phyloP scores from a whole-genome alignment of 2,329 filamentous ascomycete species.

The Calcarisporium arbuscula region DNA sequence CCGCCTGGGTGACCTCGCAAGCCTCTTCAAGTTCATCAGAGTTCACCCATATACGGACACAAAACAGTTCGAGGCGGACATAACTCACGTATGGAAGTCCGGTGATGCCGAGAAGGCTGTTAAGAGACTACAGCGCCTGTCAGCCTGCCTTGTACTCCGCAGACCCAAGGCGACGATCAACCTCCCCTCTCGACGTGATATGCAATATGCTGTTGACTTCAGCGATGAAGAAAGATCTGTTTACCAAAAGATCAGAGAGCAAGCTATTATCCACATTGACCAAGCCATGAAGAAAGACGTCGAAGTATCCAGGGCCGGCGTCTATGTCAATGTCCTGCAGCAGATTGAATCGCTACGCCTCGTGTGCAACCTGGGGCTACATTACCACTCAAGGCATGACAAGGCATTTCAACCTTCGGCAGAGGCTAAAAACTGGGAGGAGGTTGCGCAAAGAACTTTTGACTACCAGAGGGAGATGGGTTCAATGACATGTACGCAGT shows the following conservation, averaged over 20 bases:
- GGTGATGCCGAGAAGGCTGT: conserved; percentile 29
- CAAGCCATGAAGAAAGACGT: conserved; percentile 22
- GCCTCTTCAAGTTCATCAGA: conserved; percentile 34
- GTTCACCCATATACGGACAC: conserved; percentile 32
- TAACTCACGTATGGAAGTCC: conserved; percentile 31
- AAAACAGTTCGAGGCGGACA: conserved; percentile 30
- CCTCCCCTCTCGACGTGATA: conserved; percentile 29
- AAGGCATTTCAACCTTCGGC: conserved; percentile 2
- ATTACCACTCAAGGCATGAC: conserved; percentile 27
- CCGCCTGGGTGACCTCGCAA: conserved; percentile 30
- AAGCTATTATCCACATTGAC: conserved; percentile 24
- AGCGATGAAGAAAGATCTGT: conserved; percentile 23
- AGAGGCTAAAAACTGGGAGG: conserved; percentile 9
- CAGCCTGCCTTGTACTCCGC: conserved; percentile 30
- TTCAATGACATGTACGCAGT: conserved; percentile 19
- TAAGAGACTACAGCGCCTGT: conserved; percentile 31
- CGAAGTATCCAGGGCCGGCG: conserved; percentile 6
- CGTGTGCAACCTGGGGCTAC: conserved; percentile 38
- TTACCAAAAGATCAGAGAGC: conserved; percentile 25
- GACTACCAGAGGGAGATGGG: conserved; percentile 23
- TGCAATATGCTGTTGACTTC: conserved; percentile 28
- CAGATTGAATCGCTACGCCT: conserved; percentile 38
- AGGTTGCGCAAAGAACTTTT: conserved; percentile 26
- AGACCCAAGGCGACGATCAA: conserved; percentile 30
- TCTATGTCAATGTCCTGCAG: conserved; percentile 36